Base-by-base conservation (phyloP, 352 stramenopile species). In the Phytopythium helicoides region DNA sequence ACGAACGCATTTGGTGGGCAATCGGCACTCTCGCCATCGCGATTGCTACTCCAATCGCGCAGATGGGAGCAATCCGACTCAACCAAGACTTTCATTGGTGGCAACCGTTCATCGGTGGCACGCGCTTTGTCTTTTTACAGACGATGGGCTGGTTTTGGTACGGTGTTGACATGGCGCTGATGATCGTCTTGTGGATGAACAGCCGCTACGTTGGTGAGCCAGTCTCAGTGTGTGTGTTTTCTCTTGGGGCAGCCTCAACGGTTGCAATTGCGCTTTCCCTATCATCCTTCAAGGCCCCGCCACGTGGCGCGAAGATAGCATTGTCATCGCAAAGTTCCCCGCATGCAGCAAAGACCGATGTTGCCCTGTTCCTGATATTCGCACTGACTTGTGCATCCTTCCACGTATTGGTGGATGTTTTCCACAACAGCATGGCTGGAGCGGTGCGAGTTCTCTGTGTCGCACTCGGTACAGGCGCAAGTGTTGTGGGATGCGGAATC, bases 111-210 rank as follows among this genome's bases (percentile, higher is more conserved):
- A 40, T 68, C 3, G 74, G 74, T 12, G 73, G 71, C n/a, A 80
- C 74, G 1, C 78, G 76, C 42, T 86, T 77, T 53, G 62, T 83
- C 7, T 86, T 86, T 47, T 42, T 86, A 14, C 74, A 86, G 60
- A 76, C 65, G 6, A 61, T 86, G 5, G 74, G 74, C 3, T 86
- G 74, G 74, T 56, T 82, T 18, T 86, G 74, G 74, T 86, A 83
- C 31, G 68, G 60, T 0, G 67, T 77, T 36, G 81, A 76, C 51
- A 42, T 79, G 19, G 71, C 67, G 14, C 19, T 69, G 8, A 54
- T 60, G 6, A 62, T 86, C 18, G 46, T 86, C 1, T n/a, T 81
- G 18, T 50, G 53, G 34, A 62, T 83, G 49, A 86, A 86, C 38
- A 59, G 59, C 19, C 51, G 41, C 3, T 46, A 34, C 12, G 64